These are phyloP conservation scores for Tilletia caries DNA, from an alignment of 1,284 basidiomycete genomes.

Conservation along the genomic window DNA sequence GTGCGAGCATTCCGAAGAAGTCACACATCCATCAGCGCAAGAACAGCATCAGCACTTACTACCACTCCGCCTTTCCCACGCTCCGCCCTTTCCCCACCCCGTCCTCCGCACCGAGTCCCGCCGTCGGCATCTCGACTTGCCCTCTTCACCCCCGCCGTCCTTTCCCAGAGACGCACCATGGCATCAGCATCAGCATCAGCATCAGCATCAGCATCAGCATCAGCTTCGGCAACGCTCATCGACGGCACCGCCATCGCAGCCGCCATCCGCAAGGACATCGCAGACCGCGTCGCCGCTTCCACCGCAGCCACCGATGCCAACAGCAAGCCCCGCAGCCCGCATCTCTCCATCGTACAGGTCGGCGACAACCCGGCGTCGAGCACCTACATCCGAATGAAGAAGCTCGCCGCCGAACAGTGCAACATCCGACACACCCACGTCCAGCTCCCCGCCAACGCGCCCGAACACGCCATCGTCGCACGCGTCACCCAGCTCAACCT, in stretches of 20 bases:
- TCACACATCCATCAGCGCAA: not conserved
- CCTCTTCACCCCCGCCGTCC: not conserved
- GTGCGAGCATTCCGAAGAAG: too few species aligned
- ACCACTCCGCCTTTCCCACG: too few species aligned
- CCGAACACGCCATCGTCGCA: constrained; percentile 73
- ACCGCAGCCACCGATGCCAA: constrained; percentile 52
- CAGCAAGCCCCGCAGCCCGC: constrained; percentile 79
- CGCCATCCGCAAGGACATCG: constrained; percentile 52
- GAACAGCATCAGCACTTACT: not conserved
- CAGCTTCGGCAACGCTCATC: constrained; percentile 61
- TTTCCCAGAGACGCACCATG: not conserved
- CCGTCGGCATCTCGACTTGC: not conserved
- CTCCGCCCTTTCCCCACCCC: too few species aligned
- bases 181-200: not conserved
- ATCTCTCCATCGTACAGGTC: constrained; percentile 89
- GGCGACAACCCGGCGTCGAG: constrained; percentile 84
- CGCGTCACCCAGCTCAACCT: constrained; percentile 78
- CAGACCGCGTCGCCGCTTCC: constrained; percentile 34
- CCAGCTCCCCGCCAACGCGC: constrained; percentile 64
- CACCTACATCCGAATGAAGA: constrained; percentile 96
- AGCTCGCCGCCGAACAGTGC: constrained; percentile 89
- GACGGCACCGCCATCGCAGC: constrained; percentile 85
- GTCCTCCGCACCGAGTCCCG: too few species aligned
- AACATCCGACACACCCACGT: constrained; percentile 87
- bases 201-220: not conserved